Conservation (phyloP, 257 asterid species). For the Galeopsis tetrahit region DNA sequence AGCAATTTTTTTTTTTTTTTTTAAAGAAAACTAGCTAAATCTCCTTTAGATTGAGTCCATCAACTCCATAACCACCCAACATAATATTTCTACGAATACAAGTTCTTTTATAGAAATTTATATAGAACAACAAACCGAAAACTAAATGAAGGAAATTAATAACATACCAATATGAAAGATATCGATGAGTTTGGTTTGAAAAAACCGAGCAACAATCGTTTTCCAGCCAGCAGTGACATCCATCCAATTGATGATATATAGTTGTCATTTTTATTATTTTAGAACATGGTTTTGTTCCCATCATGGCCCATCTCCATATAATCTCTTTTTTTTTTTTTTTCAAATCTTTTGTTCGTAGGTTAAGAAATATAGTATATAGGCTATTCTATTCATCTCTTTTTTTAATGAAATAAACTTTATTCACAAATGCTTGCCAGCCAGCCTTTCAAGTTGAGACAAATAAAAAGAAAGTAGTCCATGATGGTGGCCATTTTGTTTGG, state of each 20-base stretch:
- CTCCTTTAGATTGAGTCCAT: too few species aligned
- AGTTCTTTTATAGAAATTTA: too few species aligned
- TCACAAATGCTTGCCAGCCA: constrained; percentile 37
- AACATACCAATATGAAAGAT: too few species aligned
- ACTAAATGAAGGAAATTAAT: too few species aligned
- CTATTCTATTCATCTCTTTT: neutral
- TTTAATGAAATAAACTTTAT: neutral
- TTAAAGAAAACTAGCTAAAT: too few species aligned
- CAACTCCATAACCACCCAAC: too few species aligned
- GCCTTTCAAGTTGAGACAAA: constrained; percentile 22
- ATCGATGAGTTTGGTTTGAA: too few species aligned
- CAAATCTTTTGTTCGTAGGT: neutral
- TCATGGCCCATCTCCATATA: constrained; percentile 26
- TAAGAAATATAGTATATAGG: neutral
- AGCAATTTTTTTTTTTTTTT: too few species aligned
- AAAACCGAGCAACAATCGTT: too few species aligned
- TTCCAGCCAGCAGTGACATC: neutral
- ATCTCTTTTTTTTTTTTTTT: neutral
- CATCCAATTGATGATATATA: neutral
- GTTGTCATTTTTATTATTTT: constrained; percentile 19
- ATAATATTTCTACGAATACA: too few species aligned
- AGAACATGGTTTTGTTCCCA: constrained; percentile 32
- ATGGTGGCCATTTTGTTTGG: constrained; percentile 20
- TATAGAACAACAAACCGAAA: too few species aligned
- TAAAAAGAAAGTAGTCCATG: constrained; percentile 31